Evolutionary conservation across 148 eudicot genomes (phyloP).

Genomic region (Cornus florida): DNA sequence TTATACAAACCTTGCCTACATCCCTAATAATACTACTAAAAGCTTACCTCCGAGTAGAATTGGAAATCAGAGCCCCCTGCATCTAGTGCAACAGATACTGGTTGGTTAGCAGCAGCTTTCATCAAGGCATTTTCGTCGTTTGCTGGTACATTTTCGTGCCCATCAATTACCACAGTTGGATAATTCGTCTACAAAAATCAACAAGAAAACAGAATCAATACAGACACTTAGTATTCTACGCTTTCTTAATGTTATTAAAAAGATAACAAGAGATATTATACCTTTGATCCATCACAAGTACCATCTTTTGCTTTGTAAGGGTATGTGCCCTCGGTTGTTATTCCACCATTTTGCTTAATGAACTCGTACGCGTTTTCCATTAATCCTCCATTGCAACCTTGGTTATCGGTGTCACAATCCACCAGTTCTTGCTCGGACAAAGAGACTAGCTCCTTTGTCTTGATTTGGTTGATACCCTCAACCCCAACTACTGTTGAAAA

Average conservation of each 20-base stretch:
- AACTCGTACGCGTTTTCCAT: constrained; percentile 57
- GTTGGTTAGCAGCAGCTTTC: constrained; percentile 81
- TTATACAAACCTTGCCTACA: no score
- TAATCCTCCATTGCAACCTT: constrained; percentile 63
- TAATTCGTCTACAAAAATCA: constrained; percentile 39
- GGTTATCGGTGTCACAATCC: constrained; percentile 54
- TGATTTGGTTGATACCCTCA: constrained; percentile 81
- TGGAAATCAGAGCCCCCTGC: constrained; percentile 61
- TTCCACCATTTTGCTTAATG: constrained; percentile 39
- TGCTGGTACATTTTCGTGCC: constrained; percentile 62
- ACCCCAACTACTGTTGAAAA: constrained; percentile 68
- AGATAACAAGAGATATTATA: constrained; percentile 12
- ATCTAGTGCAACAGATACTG: constrained; percentile 68
- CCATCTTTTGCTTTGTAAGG: constrained; percentile 48
- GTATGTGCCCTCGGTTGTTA: constrained; percentile 40
- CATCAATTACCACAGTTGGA: constrained; percentile 67
- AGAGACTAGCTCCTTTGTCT: constrained; percentile 54
- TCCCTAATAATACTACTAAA: no score
- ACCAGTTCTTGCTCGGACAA: constrained; percentile 78
- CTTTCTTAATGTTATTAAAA: no score
- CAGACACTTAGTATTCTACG: background rate
- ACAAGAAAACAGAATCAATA: background rate
- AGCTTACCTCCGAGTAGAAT: constrained; percentile 64
- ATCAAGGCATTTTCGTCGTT: constrained; percentile 63
- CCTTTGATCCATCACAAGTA: constrained; percentile 46